Base-by-base conservation (phyloP, 2,329 filamentous ascomycete species). In the Endoconidiophora laricicola region DNA sequence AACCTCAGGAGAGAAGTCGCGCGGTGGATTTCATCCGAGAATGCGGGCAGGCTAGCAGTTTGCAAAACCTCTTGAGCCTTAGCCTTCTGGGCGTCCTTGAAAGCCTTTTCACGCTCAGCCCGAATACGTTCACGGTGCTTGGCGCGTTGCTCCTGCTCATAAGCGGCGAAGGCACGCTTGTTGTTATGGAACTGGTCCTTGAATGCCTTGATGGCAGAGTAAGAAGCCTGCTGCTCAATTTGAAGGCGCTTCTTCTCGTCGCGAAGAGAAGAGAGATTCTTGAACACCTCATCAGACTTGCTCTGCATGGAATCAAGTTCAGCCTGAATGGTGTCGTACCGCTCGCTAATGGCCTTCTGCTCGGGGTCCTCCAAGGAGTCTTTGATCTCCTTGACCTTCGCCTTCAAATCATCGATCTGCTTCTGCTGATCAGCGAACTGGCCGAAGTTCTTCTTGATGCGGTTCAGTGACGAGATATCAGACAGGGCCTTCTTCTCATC, bases 401-500 rank as follows among this genome's bases (percentile, higher is more conserved):
- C 74, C 70, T 86, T 90, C 58, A 93, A 70, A 49, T 88, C 81
- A 60, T 91, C 84, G 58, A 98, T 96, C 57, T 76, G 76, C 74
- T 93, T 93, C 68, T 96, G 85, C 33, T 79, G 73, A 53, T 83
- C 79, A 54, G 94, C 86, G 60, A 96, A 83, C 55, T 79, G 77
- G 52, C 80, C 78, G 64, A 98, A 95, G 66, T 79, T 83, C 78
- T 95, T 96, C 69, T 85, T 85, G 61, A 83, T 76, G 72, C 93
- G 94, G 66, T 83, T 81, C 57, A 96, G 70, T 63, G 70, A 81
- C 45, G 83, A 84, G 59, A 94, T 81, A 60, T 95, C 86, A 46
- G 76, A 69, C 18, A 96, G 73, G 6, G 86, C 81, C 76, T 95
- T 96, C 74, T 86, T 93, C 77, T 96, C 91, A 59, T 98, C 91